A percentile compares a stretch with the other conserved stretches of the same genome.
Evolutionary conservation across 768 basidiomycete genomes (phyloP).

Genomic region (Tubosaeta brunneosetosa): DNA sequence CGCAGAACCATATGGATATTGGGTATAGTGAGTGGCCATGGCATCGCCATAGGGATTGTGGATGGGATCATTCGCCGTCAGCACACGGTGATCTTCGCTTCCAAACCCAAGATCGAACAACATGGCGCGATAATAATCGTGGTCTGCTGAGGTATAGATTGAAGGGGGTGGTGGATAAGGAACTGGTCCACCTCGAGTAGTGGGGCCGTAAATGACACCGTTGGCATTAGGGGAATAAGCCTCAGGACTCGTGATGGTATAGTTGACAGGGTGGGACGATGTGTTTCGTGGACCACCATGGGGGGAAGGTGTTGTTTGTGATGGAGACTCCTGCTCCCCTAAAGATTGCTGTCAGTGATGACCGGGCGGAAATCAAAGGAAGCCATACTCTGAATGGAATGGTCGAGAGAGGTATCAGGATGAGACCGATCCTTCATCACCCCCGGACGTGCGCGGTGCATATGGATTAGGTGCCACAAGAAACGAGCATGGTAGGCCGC

Average conservation of each 20-base stretch:
- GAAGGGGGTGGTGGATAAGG: slow-evolving; percentile 22
- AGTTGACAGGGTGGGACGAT: slow-evolving; percentile 12
- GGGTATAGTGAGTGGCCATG: slow-evolving; percentile 32
- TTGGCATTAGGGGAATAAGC: slow-evolving; percentile 12
- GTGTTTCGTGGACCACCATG: slow-evolving; percentile 12
- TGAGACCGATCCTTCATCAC: slow-evolving; percentile 35
- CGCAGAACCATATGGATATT: slow-evolving; percentile 29
- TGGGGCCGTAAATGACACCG: slow-evolving; percentile 11
- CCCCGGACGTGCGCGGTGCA: slow-evolving; percentile 47
- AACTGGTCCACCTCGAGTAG: slow-evolving; percentile 12
- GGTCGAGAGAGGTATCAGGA: slow-evolving; percentile 48
- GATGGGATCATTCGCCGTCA: slow-evolving; percentile 19
- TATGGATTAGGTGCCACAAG: slow-evolving; percentile 63
- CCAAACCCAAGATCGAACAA: slow-evolving; percentile 69
- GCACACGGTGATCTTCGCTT: slow-evolving; percentile 31
- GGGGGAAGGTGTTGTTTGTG: slow-evolving; percentile 24
- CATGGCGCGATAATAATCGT: slow-evolving; percentile 71
- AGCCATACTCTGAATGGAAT: slow-evolving; percentile 48
- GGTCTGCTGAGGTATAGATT: slow-evolving; percentile 45
- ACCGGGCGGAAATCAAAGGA: background rate
- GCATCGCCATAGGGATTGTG: slow-evolving; percentile 32
- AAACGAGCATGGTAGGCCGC: slow-evolving; percentile 81
- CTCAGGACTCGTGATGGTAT: slow-evolving; percentile 16
- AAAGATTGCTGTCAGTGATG: slow-evolving; percentile 7
- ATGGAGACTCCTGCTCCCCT: slow-evolving; percentile 21